Base-by-base conservation (phyloP, 176 grass and related monocot genomes). In the Carex littledalei region DNA sequence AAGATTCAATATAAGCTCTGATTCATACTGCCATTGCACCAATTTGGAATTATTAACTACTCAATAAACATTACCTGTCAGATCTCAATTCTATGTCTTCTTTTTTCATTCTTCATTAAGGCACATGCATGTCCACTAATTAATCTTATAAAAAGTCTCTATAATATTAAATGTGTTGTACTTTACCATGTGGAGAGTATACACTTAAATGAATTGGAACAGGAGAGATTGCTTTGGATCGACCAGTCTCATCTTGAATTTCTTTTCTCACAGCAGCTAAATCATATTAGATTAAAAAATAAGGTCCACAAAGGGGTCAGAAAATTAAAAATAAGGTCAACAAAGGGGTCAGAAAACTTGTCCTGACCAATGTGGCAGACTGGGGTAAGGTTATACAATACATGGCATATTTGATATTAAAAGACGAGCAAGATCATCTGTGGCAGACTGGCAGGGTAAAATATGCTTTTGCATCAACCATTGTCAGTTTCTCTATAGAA, bases 211-310 rank as follows among this genome's bases (percentile, higher is more conserved):
- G 94, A 83, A 97, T 97, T 83, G 94, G 94, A 66, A 97, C 88
- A 82, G 91, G 37, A 78, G 94, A 97, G 86, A 97, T 97, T 94
- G 71, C 86, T 91, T 94, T 97, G 66, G 88, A 76, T 78, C 91
- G 94, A 71, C 94, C 94, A 4, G 94, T 97, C 81, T 97, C 94
- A 72, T 97, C 94, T 90, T 92, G 89, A 62, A 97, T 97, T 89
- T 97, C 94, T 84, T 97, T 88, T 84, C 94, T 97, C 84, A 97
- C 94, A 86, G 86, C 84, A 39, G 90, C 94, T 97, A 87, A 21
- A 81, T 47, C 5, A 81, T 26, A 76, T 53, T 77, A 49, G 67
- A 54, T 52, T 37, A 83, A 83, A 8, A 83, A n/a, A n/a, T n/a
- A n/a, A n/a, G n/a, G n/a, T n/a, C n/a, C n/a, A n/a, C n/a, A n/a